Evolutionary conservation across 2,329 filamentous ascomycete species (phyloP).

Genomic region (Penicillium sp.): DNA sequence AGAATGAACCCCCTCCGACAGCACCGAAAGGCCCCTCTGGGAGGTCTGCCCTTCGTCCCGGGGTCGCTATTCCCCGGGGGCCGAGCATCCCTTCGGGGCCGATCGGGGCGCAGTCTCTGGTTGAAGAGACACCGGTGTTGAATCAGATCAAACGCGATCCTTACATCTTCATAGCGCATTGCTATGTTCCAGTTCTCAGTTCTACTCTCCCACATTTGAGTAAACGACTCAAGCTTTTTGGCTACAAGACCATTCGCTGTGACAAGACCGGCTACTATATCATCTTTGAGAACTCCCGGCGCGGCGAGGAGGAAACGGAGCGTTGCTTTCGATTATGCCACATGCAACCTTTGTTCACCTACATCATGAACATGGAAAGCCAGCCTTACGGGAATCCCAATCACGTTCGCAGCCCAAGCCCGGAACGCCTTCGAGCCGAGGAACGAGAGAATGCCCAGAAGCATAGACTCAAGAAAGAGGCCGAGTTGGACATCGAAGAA

Average conservation of each 20-base stretch:
- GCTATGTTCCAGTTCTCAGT: constrained; percentile 81
- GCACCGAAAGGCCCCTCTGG: constrained; percentile 83
- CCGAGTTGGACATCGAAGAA: constrained; percentile 80
- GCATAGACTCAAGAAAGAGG: constrained; percentile 68
- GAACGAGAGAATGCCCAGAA: constrained; percentile 64
- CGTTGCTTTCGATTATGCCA: constrained; percentile 78
- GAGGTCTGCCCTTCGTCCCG: constrained; percentile 42
- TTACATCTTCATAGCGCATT: constrained; percentile 86
- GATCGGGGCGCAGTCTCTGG: constrained; percentile 45
- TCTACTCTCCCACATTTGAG: constrained; percentile 88
- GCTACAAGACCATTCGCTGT: constrained; percentile 77
- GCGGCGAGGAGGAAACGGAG: constrained; percentile 77
- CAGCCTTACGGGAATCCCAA: constrained; percentile 67
- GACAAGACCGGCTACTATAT: constrained; percentile 90
- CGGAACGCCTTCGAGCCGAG: constrained; percentile 46
- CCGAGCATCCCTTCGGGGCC: constrained; percentile 15
- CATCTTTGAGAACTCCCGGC: constrained; percentile 76
- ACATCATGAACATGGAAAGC: constrained; percentile 87
- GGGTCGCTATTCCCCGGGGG: constrained; percentile 36
- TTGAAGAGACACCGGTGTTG: constrained; percentile 68
- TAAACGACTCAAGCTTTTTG: constrained; percentile 80
- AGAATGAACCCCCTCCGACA: constrained; percentile 71
- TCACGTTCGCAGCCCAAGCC: constrained; percentile 55
- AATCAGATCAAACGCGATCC: constrained; percentile 74
- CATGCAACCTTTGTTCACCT: constrained; percentile 84